phyloP scores from a whole-genome alignment of 2,329 filamentous ascomycete species.

The Hymenoscyphus fraxineus region DNA sequence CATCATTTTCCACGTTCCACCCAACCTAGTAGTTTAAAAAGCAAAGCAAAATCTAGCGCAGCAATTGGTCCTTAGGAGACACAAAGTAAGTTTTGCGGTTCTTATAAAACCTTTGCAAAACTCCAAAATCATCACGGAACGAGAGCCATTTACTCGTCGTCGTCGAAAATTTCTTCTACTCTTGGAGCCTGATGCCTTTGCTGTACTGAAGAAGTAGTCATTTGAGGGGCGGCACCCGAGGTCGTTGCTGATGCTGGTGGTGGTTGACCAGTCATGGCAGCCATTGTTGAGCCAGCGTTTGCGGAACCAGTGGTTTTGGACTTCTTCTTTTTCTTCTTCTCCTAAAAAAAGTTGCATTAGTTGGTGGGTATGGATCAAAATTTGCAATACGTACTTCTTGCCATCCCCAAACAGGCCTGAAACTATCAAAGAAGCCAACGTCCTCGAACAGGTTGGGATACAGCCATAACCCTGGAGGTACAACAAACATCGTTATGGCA shows the following conservation, averaged over 20 bases:
- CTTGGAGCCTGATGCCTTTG: constrained; percentile 41
- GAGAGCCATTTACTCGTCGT: constrained; percentile 29
- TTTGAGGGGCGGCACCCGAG: constrained; percentile 38
- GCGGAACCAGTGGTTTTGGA: constrained; percentile 32
- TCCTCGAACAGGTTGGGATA: constrained; percentile 98
- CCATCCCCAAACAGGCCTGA: constrained; percentile 96
- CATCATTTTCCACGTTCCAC: not conserved
- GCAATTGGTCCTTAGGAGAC: not conserved
- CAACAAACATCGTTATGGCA: constrained; percentile 81
- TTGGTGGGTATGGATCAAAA: not conserved
- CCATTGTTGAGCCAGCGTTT: constrained; percentile 29
- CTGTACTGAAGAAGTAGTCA: constrained; percentile 34
- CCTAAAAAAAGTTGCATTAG: constrained; percentile 19
- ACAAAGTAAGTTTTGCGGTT: not conserved
- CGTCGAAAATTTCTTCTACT: constrained; percentile 43
- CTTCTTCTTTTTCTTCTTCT: constrained; percentile 39
- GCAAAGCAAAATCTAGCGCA: not conserved
- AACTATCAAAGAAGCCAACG: constrained; percentile 96
- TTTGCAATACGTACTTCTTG: constrained; percentile 67
- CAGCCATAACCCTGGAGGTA: constrained; percentile 89
- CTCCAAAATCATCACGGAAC: not conserved
- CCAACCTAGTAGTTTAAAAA: not conserved
- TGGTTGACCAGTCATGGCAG: constrained; percentile 35
- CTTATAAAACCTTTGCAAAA: not conserved
- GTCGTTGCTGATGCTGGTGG: constrained; percentile 34